A percentile compares a stretch with the other conserved stretches of the same genome.
Evolutionary conservation across 73 alveolate species (phyloP).

Genomic region (Paramecium bursaria): DNA sequence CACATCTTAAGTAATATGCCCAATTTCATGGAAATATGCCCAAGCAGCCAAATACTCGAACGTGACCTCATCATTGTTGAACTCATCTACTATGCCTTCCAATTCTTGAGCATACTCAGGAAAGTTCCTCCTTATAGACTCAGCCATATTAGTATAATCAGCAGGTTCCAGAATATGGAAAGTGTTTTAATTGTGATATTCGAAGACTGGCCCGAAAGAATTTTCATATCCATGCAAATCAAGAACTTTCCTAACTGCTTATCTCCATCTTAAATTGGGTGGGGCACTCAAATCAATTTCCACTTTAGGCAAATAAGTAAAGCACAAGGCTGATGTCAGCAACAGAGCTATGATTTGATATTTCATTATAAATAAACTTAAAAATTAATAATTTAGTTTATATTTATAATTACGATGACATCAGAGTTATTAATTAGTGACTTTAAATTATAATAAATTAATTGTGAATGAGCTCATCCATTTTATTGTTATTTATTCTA

Average conservation of each 20-base stretch:
- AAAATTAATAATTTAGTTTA: no score
- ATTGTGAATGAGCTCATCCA: no score
- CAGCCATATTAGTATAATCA: slow-evolving; percentile 39
- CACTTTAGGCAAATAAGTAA: no score
- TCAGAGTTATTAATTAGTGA: no score
- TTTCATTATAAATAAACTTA: no score
- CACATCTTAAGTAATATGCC: neutral
- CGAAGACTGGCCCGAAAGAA: slow-evolving; percentile 51
- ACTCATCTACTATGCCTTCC: slow-evolving; percentile 49
- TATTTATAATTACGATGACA: no score
- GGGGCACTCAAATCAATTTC: slow-evolving; percentile 58
- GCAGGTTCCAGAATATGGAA: neutral
- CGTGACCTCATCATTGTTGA: slow-evolving; percentile 22
- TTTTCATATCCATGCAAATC: slow-evolving; percentile 16
- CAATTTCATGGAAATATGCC: slow-evolving; percentile 56
- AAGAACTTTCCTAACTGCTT: slow-evolving; percentile 24
- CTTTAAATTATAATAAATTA: no score
- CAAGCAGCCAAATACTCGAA: slow-evolving; percentile 62
- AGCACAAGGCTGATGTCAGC: no score
- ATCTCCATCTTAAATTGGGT: slow-evolving; percentile 40
- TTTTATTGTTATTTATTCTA: no score
- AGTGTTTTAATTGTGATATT: slow-evolving; percentile 11
- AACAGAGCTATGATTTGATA: no score
- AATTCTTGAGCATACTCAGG: slow-evolving; percentile 42
- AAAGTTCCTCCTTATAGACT: slow-evolving; percentile 35